Conservation (phyloP, 306 rosid genomes). For the Glycine soja region DNA sequence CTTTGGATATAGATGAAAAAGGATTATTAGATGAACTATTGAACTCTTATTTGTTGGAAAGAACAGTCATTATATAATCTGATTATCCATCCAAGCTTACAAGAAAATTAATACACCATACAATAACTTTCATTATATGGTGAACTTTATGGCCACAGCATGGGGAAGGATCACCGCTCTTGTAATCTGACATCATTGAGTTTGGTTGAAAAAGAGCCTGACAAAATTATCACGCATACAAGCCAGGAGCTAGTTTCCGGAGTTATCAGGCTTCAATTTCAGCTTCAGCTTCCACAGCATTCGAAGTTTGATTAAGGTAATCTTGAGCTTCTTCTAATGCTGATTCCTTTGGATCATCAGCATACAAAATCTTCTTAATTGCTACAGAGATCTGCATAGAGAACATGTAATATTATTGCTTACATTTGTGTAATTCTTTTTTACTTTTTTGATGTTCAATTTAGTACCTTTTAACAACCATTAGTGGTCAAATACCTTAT, state of each 20-base stretch:
- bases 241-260: no score
- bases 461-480: no score
- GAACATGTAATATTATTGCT: constrained; percentile 41
- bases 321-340: constrained; percentile 86
- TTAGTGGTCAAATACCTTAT: no score
- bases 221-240: constrained; percentile 34
- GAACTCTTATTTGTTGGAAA: constrained; percentile 4
- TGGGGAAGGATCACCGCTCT: no score
- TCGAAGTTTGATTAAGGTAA: constrained; percentile 57
- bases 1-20: neutral
- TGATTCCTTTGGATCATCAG: constrained; percentile 85
- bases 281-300: constrained; percentile 41
- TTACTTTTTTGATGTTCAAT: no score
- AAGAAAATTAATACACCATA: constrained; percentile 33
- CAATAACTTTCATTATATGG: constrained; percentile 39
- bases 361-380: constrained; percentile 82
- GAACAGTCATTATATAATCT: constrained; percentile 22
- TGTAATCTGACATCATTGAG: no score
- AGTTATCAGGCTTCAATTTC: constrained; percentile 50
- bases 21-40: constrained; percentile 5
- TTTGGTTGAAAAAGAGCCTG: constrained; percentile 19
- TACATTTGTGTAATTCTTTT: no score
- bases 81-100: constrained; percentile 39
- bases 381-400: constrained; percentile 76
- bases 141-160: neutral